phyloP scores from a whole-genome alignment of 2,329 filamentous ascomycete species.

The Tolypocladium ophioglossoides region DNA sequence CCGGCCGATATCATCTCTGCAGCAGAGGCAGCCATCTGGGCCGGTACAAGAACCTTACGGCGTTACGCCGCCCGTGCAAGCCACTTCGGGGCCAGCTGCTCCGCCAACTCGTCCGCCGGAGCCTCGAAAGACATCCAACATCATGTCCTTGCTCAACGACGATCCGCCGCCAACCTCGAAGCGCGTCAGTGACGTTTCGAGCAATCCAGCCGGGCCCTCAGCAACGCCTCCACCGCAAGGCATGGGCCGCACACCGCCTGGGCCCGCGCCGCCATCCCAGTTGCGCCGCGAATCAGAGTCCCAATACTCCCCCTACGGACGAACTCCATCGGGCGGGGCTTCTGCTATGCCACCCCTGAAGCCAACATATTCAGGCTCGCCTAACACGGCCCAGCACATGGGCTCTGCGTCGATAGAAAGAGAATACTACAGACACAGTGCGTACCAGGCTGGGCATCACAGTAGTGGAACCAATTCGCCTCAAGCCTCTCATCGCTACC shows the following conservation, averaged over 20 bases:
- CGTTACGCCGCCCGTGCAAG: constrained; percentile 15
- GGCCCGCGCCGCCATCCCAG: constrained; percentile 27
- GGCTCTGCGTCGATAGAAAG: constrained; percentile 25
- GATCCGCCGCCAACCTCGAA: constrained; percentile 43
- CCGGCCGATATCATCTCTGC: constrained; percentile 26
- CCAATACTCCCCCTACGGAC: constrained; percentile 35
- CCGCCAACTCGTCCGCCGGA: constrained; percentile 33
- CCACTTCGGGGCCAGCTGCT: constrained; percentile 17
- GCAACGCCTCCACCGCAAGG: constrained; percentile 38
- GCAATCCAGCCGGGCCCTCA: constrained; percentile 28
- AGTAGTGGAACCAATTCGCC: constrained; percentile 32
- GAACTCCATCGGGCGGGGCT: constrained; percentile 19
- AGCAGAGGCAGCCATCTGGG: constrained; percentile 21
- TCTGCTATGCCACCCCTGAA: constrained; percentile 46
- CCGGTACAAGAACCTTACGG: constrained; percentile 19
- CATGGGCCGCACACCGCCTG: constrained; percentile 30
- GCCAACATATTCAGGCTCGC: constrained; percentile 39
- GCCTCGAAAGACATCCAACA: constrained; percentile 48
- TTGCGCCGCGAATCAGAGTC: constrained; percentile 39
- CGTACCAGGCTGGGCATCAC: constrained; percentile 22
- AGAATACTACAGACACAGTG: constrained; percentile 37
- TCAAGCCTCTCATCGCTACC: constrained; percentile 36
- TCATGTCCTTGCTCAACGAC: constrained; percentile 54
- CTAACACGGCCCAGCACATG: constrained; percentile 34
- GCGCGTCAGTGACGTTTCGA: constrained; percentile 37